Percentiles rank a stretch among this genome's conserved stretches.
phyloP scores from a whole-genome alignment of 169 alveolate species.

The Plasmodium adleri region DNA sequence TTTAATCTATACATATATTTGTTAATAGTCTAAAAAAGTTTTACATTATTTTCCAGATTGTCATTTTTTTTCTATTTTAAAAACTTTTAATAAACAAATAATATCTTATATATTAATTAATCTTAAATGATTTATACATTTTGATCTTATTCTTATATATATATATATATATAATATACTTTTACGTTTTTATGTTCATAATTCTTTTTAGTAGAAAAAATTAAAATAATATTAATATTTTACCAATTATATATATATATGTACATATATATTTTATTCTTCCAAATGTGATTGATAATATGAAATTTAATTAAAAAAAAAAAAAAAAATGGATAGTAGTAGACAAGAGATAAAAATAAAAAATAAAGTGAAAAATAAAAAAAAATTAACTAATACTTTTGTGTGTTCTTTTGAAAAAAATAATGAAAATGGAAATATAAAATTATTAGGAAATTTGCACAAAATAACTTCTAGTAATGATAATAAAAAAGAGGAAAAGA shows the following conservation, averaged over 20 bases:
- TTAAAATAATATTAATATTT: background rate
- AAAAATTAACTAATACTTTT: slow-evolving; percentile 17
- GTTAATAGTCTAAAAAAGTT: no score
- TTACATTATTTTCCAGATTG: no score
- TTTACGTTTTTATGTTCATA: no score
- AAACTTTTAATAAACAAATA: no score
- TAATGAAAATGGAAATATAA: slow-evolving; percentile 13
- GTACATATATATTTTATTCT: background rate
- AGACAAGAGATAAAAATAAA: slow-evolving; percentile 44
- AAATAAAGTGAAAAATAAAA: slow-evolving; percentile 14
- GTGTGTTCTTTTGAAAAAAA: slow-evolving; percentile 16
- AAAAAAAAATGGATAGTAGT: slow-evolving; percentile 70
- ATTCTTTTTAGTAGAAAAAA: background rate
- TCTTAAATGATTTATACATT: no score
- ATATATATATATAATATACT: no score
- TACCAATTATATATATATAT: slow-evolving; percentile 2
- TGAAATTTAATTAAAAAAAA: slow-evolving; percentile 20
- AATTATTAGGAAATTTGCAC: slow-evolving; percentile 19
- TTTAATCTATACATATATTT: no score
- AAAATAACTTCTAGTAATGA: slow-evolving; percentile 1
- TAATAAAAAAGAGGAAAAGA: slow-evolving; percentile 1
- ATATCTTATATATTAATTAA: no score
- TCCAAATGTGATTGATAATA: slow-evolving; percentile 7
- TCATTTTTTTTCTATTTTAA: no score
- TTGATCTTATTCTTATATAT: no score